Evolutionary conservation across 495 filamentous ascomycete species (phyloP).

Genomic region (Penicillium bialowiezense): DNA sequence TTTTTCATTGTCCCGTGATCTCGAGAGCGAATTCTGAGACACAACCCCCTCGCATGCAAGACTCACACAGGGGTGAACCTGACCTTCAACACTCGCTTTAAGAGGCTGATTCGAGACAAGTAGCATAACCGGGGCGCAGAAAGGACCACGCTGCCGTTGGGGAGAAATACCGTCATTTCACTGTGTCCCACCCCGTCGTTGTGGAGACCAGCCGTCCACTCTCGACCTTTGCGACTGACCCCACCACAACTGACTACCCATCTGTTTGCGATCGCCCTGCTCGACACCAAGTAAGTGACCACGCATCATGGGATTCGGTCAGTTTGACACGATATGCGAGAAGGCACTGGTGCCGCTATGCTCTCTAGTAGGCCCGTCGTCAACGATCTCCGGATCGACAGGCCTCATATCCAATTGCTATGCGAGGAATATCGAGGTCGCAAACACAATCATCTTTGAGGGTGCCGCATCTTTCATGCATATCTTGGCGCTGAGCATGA

Average conservation of each 20-base stretch:
- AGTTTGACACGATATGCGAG: constrained; percentile 82
- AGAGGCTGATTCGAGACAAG: not conserved
- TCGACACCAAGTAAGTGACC: constrained; percentile 1
- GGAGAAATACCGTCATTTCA: constrained; percentile 14
- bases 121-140: constrained; percentile 4
- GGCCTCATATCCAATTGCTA: constrained; percentile 91
- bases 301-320: constrained; percentile 78
- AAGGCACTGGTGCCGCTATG: constrained; percentile 86
- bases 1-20: constrained; percentile 15
- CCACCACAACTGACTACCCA: constrained; percentile 17
- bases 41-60: constrained; percentile 11
- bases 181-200: constrained; percentile 26
- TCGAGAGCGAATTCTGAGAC: constrained; percentile 7
- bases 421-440: constrained; percentile 90
- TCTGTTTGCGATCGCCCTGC: constrained; percentile 18
- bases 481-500: constrained; percentile 89
- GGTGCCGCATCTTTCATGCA: constrained; percentile 89
- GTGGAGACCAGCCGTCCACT: constrained; percentile 24
- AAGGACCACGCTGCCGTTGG: not conserved
- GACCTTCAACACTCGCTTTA: not conserved
- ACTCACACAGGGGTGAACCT: not conserved
- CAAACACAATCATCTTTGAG: constrained; percentile 98
- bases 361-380: constrained; percentile 70
- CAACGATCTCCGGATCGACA: constrained; percentile 59
- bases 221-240: constrained; percentile 16